Evolutionary conservation across 2,329 filamentous ascomycete genomes (phyloP).

Genomic region (Coniochaeta pulveracea): DNA sequence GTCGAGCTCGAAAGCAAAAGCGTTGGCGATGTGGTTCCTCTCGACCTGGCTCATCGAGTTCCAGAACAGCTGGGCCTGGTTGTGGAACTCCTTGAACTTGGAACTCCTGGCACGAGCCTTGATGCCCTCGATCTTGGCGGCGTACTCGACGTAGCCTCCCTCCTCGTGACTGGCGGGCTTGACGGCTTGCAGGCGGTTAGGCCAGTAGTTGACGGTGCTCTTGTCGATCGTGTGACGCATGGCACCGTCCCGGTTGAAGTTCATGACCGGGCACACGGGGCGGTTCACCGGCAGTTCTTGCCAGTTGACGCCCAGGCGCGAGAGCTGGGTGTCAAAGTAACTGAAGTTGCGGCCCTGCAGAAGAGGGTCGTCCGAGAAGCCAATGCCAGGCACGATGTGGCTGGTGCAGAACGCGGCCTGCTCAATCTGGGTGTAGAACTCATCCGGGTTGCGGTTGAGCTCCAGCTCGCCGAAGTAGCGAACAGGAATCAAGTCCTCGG

Average conservation of each 20-base stretch:
- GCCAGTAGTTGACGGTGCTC: conserved; percentile 70
- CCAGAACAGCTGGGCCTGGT: conserved; percentile 73
- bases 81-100: conserved; percentile 70
- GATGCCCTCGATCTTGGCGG: conserved; percentile 53
- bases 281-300: conserved; percentile 68
- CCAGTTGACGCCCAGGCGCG: conserved; percentile 62
- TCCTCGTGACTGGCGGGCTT: conserved; percentile 52
- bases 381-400: conserved; percentile 69
- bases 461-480: conserved; percentile 71
- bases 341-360: conserved; percentile 62
- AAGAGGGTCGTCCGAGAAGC: conserved; percentile 66
- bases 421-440: conserved; percentile 4
- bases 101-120: conserved; percentile 57
- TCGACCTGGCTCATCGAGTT: conserved; percentile 62
- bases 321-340: conserved; percentile 58
- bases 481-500: conserved; percentile 63
- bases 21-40: conserved; percentile 47
- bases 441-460: conserved; percentile 24
- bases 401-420: conserved; percentile 75
- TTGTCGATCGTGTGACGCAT: conserved; percentile 63
- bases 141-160: conserved; percentile 59
- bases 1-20: conserved; percentile 62
- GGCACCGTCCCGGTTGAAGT: conserved; percentile 64
- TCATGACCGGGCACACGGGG: conserved; percentile 64
- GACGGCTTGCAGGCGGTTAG: conserved; percentile 54